Percentiles rank a stretch among this genome's conserved stretches.
phyloP scores from a whole-genome alignment of 2,329 filamentous ascomycete genomes.

The Xylaria arbuscula region DNA sequence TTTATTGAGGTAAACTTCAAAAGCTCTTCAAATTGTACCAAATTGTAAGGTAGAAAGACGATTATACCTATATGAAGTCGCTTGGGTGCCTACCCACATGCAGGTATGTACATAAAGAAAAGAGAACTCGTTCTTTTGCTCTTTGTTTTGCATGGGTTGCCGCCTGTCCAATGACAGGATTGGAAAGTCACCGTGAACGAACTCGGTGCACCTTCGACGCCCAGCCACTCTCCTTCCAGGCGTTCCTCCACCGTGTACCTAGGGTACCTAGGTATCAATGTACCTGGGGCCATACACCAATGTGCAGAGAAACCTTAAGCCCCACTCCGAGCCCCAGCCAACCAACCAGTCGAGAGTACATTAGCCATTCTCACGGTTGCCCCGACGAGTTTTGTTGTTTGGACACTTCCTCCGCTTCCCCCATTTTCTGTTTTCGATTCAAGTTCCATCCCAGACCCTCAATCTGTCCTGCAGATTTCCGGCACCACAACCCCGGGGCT shows the following conservation, averaged over 20 bases:
- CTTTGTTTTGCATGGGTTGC: slow-evolving; percentile 17
- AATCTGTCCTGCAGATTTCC: slow-evolving; percentile 29
- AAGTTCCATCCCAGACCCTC: slow-evolving; percentile 38
- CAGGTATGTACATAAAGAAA: background rate
- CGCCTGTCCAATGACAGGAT: slow-evolving; percentile 14
- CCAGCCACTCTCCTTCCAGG: slow-evolving; percentile 10
- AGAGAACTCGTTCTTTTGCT: background rate
- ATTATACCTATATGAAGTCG: background rate
- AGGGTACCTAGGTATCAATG: no score
- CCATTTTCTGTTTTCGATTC: slow-evolving; percentile 43
- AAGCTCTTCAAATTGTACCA: background rate
- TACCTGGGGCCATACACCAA: no score
- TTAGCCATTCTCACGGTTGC: slow-evolving; percentile 44
- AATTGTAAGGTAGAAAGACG: background rate
- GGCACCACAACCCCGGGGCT: slow-evolving; percentile 36
- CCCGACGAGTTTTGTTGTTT: slow-evolving; percentile 51
- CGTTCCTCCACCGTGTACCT: background rate
- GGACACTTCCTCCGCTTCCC: slow-evolving; percentile 41
- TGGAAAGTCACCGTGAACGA: background rate
- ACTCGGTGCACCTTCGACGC: slow-evolving; percentile 8
- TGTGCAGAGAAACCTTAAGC: background rate
- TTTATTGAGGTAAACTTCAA: no score
- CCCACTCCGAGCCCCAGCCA: slow-evolving; percentile 21
- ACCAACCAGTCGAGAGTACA: slow-evolving; percentile 31
- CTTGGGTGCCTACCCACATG: background rate